Evolutionary conservation across 352 stramenopile species (phyloP).

Genomic region (Phytophthora sp.): DNA sequence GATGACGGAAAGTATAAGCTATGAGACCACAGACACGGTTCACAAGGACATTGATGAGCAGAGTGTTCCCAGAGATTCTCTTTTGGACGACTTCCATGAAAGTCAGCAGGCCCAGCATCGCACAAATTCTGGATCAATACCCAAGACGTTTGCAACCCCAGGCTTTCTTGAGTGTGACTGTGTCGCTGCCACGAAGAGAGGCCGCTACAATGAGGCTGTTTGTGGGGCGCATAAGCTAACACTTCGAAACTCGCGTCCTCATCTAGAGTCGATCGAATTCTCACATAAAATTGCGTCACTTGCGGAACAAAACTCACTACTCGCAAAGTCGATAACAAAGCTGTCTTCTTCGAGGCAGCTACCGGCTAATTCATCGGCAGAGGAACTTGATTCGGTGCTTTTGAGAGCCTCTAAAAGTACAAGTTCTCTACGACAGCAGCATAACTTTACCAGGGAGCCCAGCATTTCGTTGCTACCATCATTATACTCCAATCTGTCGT

Average conservation of each 20-base stretch:
- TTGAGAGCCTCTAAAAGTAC: slow-evolving; percentile 40
- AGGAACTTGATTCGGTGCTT: slow-evolving; percentile 37
- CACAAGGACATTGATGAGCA: background rate
- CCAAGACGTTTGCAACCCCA: slow-evolving; percentile 30
- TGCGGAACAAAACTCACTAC: slow-evolving; percentile 10
- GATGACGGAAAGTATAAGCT: background rate
- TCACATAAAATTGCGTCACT: slow-evolving; percentile 21
- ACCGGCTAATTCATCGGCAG: background rate
- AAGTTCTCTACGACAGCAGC: slow-evolving; percentile 31
- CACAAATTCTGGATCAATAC: background rate
- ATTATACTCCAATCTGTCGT: slow-evolving; percentile 12
- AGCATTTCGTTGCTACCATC: slow-evolving; percentile 28
- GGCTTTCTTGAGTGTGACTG: slow-evolving; percentile 52
- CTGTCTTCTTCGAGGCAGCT: slow-evolving; percentile 2
- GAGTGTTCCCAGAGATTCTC: slow-evolving; percentile 6
- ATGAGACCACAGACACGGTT: background rate
- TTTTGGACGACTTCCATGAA: slow-evolving; percentile 29
- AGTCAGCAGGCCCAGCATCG: background rate
- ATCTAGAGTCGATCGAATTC: slow-evolving; percentile 43
- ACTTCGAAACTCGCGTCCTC: slow-evolving; percentile 54
- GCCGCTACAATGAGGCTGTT: slow-evolving; percentile 49
- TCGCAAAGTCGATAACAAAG: slow-evolving; percentile 13
- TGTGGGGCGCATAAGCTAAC: slow-evolving; percentile 71
- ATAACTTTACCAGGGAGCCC: slow-evolving; percentile 34
- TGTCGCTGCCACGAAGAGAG: slow-evolving; percentile 46